Base-by-base conservation (phyloP, 495 filamentous ascomycete genomes). In the Glutinoglossum americanum region DNA sequence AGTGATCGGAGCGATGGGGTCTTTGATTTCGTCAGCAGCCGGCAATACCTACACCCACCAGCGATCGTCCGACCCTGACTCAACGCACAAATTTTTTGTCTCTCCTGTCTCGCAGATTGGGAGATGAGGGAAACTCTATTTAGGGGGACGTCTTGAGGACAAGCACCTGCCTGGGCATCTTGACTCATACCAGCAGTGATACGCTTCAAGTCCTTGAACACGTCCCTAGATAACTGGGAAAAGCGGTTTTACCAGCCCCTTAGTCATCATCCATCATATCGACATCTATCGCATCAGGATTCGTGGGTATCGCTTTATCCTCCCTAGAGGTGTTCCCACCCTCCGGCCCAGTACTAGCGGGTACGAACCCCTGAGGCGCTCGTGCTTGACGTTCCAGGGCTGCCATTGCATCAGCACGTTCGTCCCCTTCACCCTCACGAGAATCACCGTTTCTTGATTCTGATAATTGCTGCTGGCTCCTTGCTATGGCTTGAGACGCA, bases 291-390 rank as follows among this genome's bases (percentile, higher is more conserved):
- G 85, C 87, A 66, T 96, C 89, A 13, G 89, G 89, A 64, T 96
- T 96, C 17, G 76, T 73, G 8, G 79, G 70, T n/a, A 73, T 71
- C 2, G 67, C 62, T 76, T 69, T 8, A 64, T 57, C 26, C 66
- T 62, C 32, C 68, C 67, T n/a, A 64, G 67, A 57, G 73, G 77
- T 74, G 59, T 81, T 79, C 15, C 80, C 82, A n/a, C 79, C 86
- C 67, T 92, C 81, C 1, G 85, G 80, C 11, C 84, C 88, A 39
- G 78, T 83, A 63, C 77, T 85, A 32, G 90, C 82, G 41, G 90
- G 84, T 45, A 99, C 89, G 62, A 99, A 99, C 51, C 92, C 92
- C 25, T 81, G 74, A 0, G 93, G 92, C 1, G 90, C 90, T 41
- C 84, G 77, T 11, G 87, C 87, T 69, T 95, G 85, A 58, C 89